Conservation (phyloP, 495 filamentous ascomycete species). For the Talaromyces trachyspermus region DNA sequence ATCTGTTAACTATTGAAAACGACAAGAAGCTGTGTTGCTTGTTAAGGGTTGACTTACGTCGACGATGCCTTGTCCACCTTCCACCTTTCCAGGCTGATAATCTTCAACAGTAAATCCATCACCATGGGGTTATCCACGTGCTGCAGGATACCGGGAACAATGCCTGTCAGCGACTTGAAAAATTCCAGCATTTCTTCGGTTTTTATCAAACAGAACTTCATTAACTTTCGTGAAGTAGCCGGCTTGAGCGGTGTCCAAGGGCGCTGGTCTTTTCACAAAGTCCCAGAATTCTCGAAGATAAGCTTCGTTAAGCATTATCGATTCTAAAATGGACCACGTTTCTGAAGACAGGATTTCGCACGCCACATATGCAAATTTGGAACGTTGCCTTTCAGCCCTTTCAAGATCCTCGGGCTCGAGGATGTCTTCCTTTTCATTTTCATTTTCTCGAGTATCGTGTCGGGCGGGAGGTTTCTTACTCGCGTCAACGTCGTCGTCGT, state of each 20-base stretch:
- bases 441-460: slow-evolving; percentile 22
- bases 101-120: slow-evolving; percentile 96
- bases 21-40: too few relatives aligned
- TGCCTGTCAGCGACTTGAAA: slow-evolving; percentile 71
- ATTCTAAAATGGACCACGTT: slow-evolving; percentile 91
- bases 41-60: slow-evolving; percentile 55
- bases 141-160: slow-evolving; percentile 76
- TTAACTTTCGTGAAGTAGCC: slow-evolving; percentile 99
- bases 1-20: slow-evolving; percentile 6
- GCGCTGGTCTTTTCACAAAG: slow-evolving; percentile 70
- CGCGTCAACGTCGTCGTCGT: slow-evolving; percentile 39
- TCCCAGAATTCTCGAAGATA: slow-evolving; percentile 82
- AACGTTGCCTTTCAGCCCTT: slow-evolving; percentile 74
- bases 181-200: slow-evolving; percentile 92
- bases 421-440: slow-evolving; percentile 35
- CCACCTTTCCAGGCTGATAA: slow-evolving; percentile 94
- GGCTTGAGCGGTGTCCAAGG: slow-evolving; percentile 85
- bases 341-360: slow-evolving; percentile 93
- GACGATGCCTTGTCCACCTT: slow-evolving; percentile 86
- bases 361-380: slow-evolving; percentile 85
- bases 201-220: slow-evolving; percentile 90
- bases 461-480: slow-evolving; percentile 40
- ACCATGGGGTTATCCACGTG: slow-evolving; percentile 98
- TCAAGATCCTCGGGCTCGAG: slow-evolving; percentile 55
- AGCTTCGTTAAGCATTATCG: slow-evolving; percentile 74